Conservation (phyloP, 176 grass and related monocot species). For the Phoenix roebelenii region DNA sequence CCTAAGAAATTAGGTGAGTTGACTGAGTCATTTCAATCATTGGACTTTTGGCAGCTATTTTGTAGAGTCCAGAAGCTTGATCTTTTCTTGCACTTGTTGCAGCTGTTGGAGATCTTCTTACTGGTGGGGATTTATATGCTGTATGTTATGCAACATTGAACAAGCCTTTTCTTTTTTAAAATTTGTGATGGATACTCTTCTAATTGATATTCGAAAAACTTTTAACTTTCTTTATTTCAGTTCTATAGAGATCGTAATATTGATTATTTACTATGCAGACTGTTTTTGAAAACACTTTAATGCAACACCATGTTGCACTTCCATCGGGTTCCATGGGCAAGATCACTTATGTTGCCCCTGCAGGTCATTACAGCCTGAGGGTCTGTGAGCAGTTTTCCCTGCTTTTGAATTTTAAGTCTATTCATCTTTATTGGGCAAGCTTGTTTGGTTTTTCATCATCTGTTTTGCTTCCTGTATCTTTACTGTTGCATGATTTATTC, state of each 20-base stretch:
- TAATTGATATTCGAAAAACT: too few relatives aligned
- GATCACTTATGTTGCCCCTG: constrained; percentile 53
- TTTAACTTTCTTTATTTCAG: not conserved
- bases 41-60: too few relatives aligned
- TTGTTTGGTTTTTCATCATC: constrained; percentile 6
- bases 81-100: constrained; percentile 20
- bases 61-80: too few relatives aligned
- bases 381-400: constrained; percentile 22
- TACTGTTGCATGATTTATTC: constrained; percentile 7
- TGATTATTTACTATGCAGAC: constrained; percentile 24
- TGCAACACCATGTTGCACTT: constrained; percentile 67
- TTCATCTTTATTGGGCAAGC: not conserved
- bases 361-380: constrained; percentile 68
- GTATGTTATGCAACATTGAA: constrained; percentile 26
- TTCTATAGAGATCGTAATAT: constrained; percentile 15
- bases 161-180: too few relatives aligned
- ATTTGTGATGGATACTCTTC: too few relatives aligned
- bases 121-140: constrained; percentile 70
- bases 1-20: constrained; percentile 57
- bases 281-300: constrained; percentile 65
- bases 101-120: constrained; percentile 50
- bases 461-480: not conserved
- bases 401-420: constrained; percentile 1
- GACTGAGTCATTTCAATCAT: too few relatives aligned
- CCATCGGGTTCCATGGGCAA: constrained; percentile 82